Evolutionary conservation across 139 green algal genomes (phyloP).

Genomic region (Axilococcus clingmanii): DNA sequence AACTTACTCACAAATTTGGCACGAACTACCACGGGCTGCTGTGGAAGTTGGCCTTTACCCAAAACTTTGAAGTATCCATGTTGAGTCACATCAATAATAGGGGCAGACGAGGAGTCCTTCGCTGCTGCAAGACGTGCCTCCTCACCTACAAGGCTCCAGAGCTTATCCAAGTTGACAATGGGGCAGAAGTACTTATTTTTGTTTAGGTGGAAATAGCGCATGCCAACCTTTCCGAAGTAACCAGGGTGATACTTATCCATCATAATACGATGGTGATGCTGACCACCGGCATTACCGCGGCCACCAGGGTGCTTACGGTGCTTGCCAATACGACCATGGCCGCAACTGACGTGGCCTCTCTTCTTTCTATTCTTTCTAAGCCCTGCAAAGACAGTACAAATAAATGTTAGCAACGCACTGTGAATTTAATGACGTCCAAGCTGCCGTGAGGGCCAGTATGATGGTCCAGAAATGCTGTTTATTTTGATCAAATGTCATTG

Average conservation of each 20-base stretch:
- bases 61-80: slow-evolving; percentile 89
- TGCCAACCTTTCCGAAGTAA: slow-evolving; percentile 98
- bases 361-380: slow-evolving; percentile 97
- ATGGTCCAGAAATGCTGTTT: too few relatives aligned
- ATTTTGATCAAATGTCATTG: too few relatives aligned
- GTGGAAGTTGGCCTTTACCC: slow-evolving; percentile 91
- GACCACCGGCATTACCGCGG: slow-evolving; percentile 97
- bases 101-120: slow-evolving; percentile 62
- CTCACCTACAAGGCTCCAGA: slow-evolving; percentile 82
- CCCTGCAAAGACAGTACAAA: slow-evolving; percentile 17
- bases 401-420: too few relatives aligned
- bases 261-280: slow-evolving; percentile 98
- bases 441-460: too few relatives aligned
- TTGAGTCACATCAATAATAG: slow-evolving; percentile 96
- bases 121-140: slow-evolving; percentile 59
- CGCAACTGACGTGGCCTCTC: slow-evolving; percentile 93
- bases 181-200: slow-evolving; percentile 95
- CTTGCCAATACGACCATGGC: slow-evolving; percentile 98
- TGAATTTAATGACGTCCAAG: too few relatives aligned
- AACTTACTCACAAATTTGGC: slow-evolving; percentile 97
- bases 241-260: slow-evolving; percentile 97
- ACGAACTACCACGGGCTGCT: slow-evolving; percentile 91
- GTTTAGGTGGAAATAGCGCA: slow-evolving; percentile 93
- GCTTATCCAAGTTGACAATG: slow-evolving; percentile 97
- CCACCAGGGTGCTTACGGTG: slow-evolving; percentile 97